Evolutionary conservation across 2,329 filamentous ascomycete genomes (phyloP), one percentile per base, ranked within the genome.

Genomic region (Canariomyces notabilis): DNA sequence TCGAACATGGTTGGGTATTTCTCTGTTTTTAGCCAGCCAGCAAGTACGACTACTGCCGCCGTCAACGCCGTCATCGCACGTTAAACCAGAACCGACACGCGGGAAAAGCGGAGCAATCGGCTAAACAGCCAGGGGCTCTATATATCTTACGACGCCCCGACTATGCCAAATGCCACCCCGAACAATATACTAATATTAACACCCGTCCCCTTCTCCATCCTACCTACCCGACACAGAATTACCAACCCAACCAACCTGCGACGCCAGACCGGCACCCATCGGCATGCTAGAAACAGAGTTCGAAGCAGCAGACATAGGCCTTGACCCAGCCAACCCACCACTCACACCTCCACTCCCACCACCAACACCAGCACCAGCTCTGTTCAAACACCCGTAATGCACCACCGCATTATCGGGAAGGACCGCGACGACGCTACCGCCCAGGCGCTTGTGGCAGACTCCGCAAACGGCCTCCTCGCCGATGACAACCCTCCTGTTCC

Each of bases 391-490:
- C 20, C 86, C 87, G 61, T 91, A 87, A 71, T 93, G 87, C 51
- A 93, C 84, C 14, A 89, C 86, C 20, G 74, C 77, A 63, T 82
- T 89, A 69, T 95, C 87, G 6, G 90, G 88, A 67, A 93, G 77
- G 11, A 96, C 90, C 33, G 90, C 84, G 49, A 97, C 85, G 15
- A 95, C 93, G 64, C 87, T 95, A 1, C 89, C 85, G 1, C 90
- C 91, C 54, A 98, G 78, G 55, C 93, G 75, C 73, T 96, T 97
- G 66, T 95, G 86, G 64, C 93, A 98, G 14, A 95, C 87, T 11
- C 86, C 83, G 64, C 93, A 98, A 44, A 95, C 84, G 42, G 88
- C 75, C 61, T 97, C 91, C 59, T 98, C 91, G 8, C 79, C 81
- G 42, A 98, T 82, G 16, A 89, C 80, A 9, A 96, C 89, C 55